Percentiles rank a stretch among this genome's conserved stretches.
Conservation (phyloP, 2,329 filamentous ascomycete species). For the Elsinoe necatrix region DNA sequence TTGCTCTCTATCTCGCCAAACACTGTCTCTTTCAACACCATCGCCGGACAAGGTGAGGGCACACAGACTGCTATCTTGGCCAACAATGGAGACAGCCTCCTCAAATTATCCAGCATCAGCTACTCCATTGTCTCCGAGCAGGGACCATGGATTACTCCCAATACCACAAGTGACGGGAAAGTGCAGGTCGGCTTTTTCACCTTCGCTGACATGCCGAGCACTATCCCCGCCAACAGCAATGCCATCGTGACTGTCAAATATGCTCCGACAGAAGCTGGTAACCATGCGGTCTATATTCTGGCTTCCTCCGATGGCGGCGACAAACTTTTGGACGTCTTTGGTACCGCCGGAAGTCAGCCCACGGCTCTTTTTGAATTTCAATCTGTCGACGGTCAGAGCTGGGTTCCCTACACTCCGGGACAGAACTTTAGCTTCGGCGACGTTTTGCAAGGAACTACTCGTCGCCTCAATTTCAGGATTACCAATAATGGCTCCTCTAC, state of each 20-base stretch:
- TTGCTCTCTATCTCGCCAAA: conserved; percentile 43
- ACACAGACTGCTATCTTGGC: conserved; percentile 40
- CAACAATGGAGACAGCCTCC: conserved; percentile 42
- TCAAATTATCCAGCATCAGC: conserved; percentile 39
- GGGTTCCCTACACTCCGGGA: conserved; percentile 40
- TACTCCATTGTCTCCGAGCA: conserved; percentile 38
- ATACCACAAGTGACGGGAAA: conserved; percentile 26
- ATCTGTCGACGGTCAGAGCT: conserved; percentile 41
- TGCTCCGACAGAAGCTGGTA: conserved; percentile 39
- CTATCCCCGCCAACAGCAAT: conserved; percentile 35
- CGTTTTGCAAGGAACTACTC: conserved; percentile 45
- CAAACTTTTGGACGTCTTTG: conserved; percentile 42
- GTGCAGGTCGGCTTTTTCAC: conserved; percentile 42
- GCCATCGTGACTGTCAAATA: conserved; percentile 41
- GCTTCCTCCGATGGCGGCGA: conserved; percentile 46
- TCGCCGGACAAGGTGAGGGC: conserved; percentile 37
- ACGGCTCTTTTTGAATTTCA: conserved; percentile 49
- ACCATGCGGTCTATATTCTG: conserved; percentile 43
- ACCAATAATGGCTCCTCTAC: conserved; percentile 45
- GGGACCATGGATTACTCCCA: conserved; percentile 39
- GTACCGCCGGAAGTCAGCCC: conserved; percentile 43
- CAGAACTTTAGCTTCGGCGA: conserved; percentile 48
- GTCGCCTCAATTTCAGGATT: conserved; percentile 44
- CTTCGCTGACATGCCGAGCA: conserved; percentile 40
- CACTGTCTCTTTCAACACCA: conserved; percentile 43